Percentiles rank a stretch among this genome's conserved stretches.
Conservation (phyloP, 2,329 filamentous ascomycete genomes). For the Bipolaris zeicola region DNA sequence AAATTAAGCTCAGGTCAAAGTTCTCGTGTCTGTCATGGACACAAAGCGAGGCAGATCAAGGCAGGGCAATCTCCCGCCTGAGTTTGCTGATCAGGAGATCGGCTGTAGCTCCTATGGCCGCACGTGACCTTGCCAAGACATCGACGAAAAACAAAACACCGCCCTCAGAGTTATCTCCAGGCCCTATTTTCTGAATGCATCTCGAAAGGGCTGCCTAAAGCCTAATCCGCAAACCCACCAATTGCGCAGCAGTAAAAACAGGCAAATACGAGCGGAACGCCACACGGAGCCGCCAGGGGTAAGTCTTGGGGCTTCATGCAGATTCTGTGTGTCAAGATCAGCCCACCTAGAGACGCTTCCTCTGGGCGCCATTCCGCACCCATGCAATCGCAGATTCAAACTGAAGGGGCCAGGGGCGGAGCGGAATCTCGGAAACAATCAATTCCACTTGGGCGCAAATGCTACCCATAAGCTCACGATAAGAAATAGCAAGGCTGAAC, state of each 20-base stretch:
- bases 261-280: constrained; percentile 36
- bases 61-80: not conserved
- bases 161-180: not conserved
- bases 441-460: not conserved
- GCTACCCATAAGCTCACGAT: not conserved
- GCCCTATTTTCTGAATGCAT: not conserved
- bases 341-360: constrained; percentile 13
- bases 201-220: not conserved
- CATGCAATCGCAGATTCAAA: not conserved
- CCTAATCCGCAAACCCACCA: constrained; percentile 1
- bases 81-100: constrained; percentile 2
- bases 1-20: not conserved
- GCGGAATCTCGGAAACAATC: constrained; percentile 5
- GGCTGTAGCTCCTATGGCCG: not conserved
- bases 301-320: constrained; percentile 12
- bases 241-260: constrained; percentile 20
- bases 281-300: constrained; percentile 11
- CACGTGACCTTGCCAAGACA: constrained; percentile 3
- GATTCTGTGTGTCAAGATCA: constrained; percentile 27
- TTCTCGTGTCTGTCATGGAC: not conserved
- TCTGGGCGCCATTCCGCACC: constrained; percentile 7
- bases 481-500: constrained; percentile 1
- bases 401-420: constrained; percentile 2
- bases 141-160: not conserved
- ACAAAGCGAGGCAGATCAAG: not conserved